Base-by-base conservation (phyloP, 1,284 basidiomycete genomes). In the Heterobasidion parviporum region DNA sequence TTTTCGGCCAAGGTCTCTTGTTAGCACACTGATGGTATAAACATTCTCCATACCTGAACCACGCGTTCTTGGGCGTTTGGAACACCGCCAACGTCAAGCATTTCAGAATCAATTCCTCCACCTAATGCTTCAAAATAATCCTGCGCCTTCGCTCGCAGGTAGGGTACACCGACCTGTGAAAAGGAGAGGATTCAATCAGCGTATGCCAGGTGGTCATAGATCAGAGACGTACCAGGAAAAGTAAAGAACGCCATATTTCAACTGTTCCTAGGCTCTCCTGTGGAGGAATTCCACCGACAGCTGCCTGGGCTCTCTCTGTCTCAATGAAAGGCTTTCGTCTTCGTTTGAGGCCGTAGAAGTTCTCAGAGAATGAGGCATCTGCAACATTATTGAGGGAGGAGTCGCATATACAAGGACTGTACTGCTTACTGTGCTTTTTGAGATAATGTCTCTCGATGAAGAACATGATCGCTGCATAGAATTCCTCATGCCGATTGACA, bases 401-500 rank as follows among this genome's bases (percentile, higher is more conserved):
- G 8, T 34, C 16, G 51, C 43, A 16, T 9, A 45, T 35, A 43
- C 36, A 47, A 41, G 32, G 49, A 9, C 35, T 14, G n/a, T 45
- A 50, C 4, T 26, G 70, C 80, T 55, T 59, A 91, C 95, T 88
- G 70, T 88, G 85, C 68, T 80, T 87, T 62, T 80, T 81, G 54
- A 99, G 83, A 70, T 98, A 97, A 72, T 98, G 87, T 32, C 85
- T 76, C 72, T 99, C 97, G 5, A 99, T 84, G 55, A 93, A 78
- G 46, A 94, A 74, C 85, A 99, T 93, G 55, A 97, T 74, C 14
- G 84, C 60, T 0, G 93, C 90, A 66, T 97, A 99, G 66, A 98
- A 89, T 70, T 98, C 96, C 69, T 99, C 97, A 75, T 98, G 96
- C 44, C 84, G 77, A 70, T 99, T 98, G 12, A 98, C 92, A 54